A percentile compares a stretch with the other conserved stretches of the same genome.
Conservation (phyloP, 2,329 filamentous ascomycete species). For the Thielaviopsis punctulata region DNA sequence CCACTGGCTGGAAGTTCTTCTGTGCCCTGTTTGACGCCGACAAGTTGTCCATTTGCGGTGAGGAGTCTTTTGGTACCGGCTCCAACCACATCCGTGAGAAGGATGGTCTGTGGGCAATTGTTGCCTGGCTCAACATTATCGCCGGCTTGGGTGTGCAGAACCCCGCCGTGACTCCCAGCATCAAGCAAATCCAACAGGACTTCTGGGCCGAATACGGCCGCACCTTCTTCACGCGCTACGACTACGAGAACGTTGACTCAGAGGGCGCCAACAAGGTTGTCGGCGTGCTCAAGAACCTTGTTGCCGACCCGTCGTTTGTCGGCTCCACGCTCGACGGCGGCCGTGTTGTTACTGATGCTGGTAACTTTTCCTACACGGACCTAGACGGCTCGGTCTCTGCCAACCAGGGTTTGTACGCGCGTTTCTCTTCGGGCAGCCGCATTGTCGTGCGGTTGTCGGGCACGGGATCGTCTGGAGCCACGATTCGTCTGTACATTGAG, state of each 20-base stretch:
- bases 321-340: conserved; percentile 65
- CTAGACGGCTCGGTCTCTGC: conserved; percentile 92
- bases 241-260: conserved; percentile 89
- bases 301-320: conserved; percentile 57
- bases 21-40: conserved; percentile 85
- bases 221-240: conserved; percentile 97
- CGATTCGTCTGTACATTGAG: conserved; percentile 93
- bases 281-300: conserved; percentile 59
- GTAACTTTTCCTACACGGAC: conserved; percentile 96
- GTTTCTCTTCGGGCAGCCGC: conserved; percentile 85
- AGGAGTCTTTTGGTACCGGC: conserved; percentile 95
- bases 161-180: conserved; percentile 67
- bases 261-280: conserved; percentile 86
- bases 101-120: conserved; percentile 92
- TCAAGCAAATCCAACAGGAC: conserved; percentile 88
- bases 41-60: conserved; percentile 95
- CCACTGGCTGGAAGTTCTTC: conserved; percentile 99
- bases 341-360: conserved; percentile 73
- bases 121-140: conserved; percentile 98
- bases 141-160: conserved; percentile 77
- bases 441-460: conserved; percentile 91
- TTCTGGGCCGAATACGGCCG: conserved; percentile 96
- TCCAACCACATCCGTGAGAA: conserved; percentile 99
- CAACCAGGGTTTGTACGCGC: conserved; percentile 89
- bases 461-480: conserved; percentile 86